Evolutionary conservation across 2,329 filamentous ascomycete genomes (phyloP).

Genomic region (Clonostachys rosea): DNA sequence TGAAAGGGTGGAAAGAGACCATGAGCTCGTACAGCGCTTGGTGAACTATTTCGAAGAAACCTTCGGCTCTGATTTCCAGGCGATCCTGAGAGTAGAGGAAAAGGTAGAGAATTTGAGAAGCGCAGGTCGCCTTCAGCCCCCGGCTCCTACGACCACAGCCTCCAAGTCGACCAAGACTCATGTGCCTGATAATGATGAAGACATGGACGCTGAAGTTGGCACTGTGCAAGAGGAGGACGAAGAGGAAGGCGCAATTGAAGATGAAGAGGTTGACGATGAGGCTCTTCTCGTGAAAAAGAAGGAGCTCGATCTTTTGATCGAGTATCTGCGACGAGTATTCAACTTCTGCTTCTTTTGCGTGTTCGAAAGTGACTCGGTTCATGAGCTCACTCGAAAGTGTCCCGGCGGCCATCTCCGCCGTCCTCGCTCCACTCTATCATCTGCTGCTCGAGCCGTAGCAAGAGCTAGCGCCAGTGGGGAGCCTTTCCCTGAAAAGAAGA

Average conservation of each 20-base stretch:
- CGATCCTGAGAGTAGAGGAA: constrained; percentile 76
- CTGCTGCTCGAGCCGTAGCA: constrained; percentile 78
- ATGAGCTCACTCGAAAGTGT: constrained; percentile 93
- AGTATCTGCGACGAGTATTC: constrained; percentile 94
- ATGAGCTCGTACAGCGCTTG: constrained; percentile 76
- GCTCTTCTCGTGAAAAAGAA: constrained; percentile 92
- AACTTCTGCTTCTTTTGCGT: constrained; percentile 99
- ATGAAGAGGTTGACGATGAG: constrained; percentile 84
- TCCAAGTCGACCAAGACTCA: constrained; percentile 60
- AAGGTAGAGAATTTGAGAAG: constrained; percentile 76
- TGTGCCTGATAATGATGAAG: constrained; percentile 55
- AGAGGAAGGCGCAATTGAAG: constrained; percentile 71
- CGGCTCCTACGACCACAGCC: constrained; percentile 39
- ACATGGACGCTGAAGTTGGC: constrained; percentile 60
- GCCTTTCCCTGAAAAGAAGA: constrained; percentile 79
- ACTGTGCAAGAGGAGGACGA: constrained; percentile 75
- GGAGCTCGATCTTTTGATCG: constrained; percentile 89
- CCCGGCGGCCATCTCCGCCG: constrained; percentile 95
- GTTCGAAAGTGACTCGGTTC: constrained; percentile 95
- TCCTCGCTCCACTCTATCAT: constrained; percentile 79
- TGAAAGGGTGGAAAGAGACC: constrained; percentile 87
- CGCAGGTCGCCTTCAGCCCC: constrained; percentile 68
- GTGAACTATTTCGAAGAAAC: constrained; percentile 83
- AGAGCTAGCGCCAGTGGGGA: constrained; percentile 79
- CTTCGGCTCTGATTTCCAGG: constrained; percentile 72